A percentile compares a stretch with the other conserved stretches of the same genome.
Evolutionary conservation across 768 basidiomycete species (phyloP).

Genomic region (Russula earlei): DNA sequence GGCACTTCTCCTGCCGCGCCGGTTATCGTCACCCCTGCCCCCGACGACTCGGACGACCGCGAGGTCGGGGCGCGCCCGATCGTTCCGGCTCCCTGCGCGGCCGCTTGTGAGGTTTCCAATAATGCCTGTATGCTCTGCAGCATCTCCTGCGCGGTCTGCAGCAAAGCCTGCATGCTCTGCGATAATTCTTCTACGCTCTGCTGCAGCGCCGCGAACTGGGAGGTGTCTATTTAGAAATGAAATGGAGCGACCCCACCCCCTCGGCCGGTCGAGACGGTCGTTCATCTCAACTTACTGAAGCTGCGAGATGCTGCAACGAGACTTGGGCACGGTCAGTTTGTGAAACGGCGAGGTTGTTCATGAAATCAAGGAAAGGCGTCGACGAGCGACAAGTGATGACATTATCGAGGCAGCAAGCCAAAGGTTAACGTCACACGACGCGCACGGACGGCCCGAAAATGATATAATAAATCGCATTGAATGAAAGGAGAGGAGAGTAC

Average conservation of each 20-base stretch:
- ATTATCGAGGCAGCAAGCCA: neutral
- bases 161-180: neutral
- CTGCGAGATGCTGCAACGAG: neutral
- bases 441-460: neutral
- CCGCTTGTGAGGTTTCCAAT: neutral
- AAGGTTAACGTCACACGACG: too few relatives aligned
- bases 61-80: neutral
- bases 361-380: neutral
- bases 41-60: neutral
- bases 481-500: neutral
- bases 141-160: slow-evolving; percentile 2
- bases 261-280: neutral
- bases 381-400: neutral
- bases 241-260: neutral
- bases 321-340: neutral
- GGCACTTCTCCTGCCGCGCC: neutral
- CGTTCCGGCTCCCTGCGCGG: neutral
- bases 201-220: slow-evolving; percentile 14
- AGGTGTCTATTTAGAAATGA: neutral
- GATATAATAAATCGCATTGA: neutral
- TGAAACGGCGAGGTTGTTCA: slow-evolving; percentile 7
- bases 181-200: slow-evolving; percentile 16
- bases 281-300: slow-evolving; percentile 1
- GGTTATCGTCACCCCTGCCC: neutral
- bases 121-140: slow-evolving; percentile 1